Percentiles rank a stretch among this genome's conserved stretches.
These are phyloP conservation scores for Aegilops bicornis DNA, from an alignment of 176 grass and related monocot species.

Conservation along the genomic window DNA sequence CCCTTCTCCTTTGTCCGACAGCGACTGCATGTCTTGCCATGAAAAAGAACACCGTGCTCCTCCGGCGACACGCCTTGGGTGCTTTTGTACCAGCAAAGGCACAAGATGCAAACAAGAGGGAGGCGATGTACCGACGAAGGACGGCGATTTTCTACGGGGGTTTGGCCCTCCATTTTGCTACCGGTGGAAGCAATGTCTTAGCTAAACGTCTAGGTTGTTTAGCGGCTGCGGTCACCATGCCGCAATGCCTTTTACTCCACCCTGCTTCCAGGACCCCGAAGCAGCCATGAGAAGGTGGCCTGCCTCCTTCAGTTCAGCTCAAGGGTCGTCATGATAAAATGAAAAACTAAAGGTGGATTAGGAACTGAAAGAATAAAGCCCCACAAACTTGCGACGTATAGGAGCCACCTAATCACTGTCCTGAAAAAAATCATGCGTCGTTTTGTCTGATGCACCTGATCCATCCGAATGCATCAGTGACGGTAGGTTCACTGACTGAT, in stretches of 20 bases:
- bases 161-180: conserved; percentile 15
- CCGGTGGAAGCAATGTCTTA: conserved; percentile 14
- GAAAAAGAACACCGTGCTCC: conserved; percentile 6
- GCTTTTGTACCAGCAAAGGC: conserved; percentile 23
- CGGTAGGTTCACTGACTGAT: background rate
- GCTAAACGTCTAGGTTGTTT: background rate
- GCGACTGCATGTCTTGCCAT: background rate
- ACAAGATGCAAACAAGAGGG: background rate
- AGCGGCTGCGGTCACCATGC: background rate
- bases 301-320: conserved; percentile 33
- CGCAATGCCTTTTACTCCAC: conserved; percentile 20
- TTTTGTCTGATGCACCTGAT: background rate
- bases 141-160: background rate
- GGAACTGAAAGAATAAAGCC: background rate
- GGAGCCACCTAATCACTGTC: background rate
- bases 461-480: background rate
- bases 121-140: conserved; percentile 5
- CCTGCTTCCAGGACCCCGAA: background rate
- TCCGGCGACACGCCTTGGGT: background rate
- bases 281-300: conserved; percentile 18
- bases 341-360: background rate
- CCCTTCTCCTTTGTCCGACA: background rate
- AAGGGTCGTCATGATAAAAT: background rate
- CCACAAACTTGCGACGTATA: background rate
- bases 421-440: background rate